Percentiles rank a stretch among this genome's conserved stretches.
phyloP scores from a whole-genome alignment of 2,329 filamentous ascomycete species.

The Emericellopsis atlantica region DNA sequence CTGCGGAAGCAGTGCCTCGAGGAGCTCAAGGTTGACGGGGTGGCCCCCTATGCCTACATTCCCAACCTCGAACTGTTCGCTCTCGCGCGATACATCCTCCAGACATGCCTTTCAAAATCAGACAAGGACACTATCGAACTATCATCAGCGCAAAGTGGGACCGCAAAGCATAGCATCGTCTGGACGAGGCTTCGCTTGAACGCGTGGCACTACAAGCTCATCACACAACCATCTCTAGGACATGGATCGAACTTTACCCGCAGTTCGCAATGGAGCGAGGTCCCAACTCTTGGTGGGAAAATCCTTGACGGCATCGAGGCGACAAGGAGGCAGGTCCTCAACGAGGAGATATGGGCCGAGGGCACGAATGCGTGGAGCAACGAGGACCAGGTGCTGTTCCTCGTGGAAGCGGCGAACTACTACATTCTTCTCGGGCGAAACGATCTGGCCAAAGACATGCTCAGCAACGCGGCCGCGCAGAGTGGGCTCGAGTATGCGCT shows the following conservation, averaged over 20 bases:
- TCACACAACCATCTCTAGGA: slow-evolving; percentile 42
- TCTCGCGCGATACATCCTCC: slow-evolving; percentile 47
- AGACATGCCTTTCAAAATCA: slow-evolving; percentile 9
- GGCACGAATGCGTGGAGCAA: slow-evolving; percentile 21
- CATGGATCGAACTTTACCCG: slow-evolving; percentile 42
- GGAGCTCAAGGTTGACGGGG: slow-evolving; percentile 67
- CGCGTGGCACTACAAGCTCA: slow-evolving; percentile 53
- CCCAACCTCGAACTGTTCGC: slow-evolving; percentile 76
- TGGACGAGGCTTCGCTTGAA: slow-evolving; percentile 62
- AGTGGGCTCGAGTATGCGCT: slow-evolving; percentile 71
- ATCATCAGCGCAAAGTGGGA: slow-evolving; percentile 10
- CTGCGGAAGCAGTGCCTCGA: slow-evolving; percentile 48
- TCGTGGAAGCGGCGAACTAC: slow-evolving; percentile 73
- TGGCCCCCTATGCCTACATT: slow-evolving; percentile 74
- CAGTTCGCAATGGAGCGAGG: slow-evolving; percentile 45
- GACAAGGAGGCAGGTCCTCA: slow-evolving; percentile 25
- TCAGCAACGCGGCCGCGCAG: slow-evolving; percentile 53
- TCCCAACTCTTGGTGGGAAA: slow-evolving; percentile 38
- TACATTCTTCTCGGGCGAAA: slow-evolving; percentile 78
- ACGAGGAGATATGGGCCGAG: slow-evolving; percentile 22
- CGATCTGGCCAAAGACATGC: slow-evolving; percentile 55
- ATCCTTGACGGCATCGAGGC: slow-evolving; percentile 29
- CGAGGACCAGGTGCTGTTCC: slow-evolving; percentile 52
- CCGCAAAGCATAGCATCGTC: slow-evolving; percentile 31
- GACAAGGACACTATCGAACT: slow-evolving; percentile 11